Conservation (phyloP, 2,329 filamentous ascomycete species). For the Apiospora sp. region DNA sequence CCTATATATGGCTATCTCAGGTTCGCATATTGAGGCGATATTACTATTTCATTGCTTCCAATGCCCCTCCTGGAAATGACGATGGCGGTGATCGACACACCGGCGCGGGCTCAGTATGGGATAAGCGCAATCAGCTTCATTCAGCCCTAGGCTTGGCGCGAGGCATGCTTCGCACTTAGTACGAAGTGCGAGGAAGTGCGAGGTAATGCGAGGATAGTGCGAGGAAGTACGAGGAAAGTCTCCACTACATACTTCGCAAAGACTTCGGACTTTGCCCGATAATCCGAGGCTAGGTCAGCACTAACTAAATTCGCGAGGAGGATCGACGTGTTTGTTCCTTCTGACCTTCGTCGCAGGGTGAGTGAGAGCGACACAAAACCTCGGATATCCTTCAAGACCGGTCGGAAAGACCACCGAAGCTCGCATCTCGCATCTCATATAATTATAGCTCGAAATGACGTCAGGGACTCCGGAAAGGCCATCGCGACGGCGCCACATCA, state of each 20-base stretch:
- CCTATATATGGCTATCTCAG: conserved; percentile 7
- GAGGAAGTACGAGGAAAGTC: not conserved
- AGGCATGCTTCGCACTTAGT: not conserved
- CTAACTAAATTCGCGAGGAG: not conserved
- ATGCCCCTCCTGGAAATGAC: not conserved
- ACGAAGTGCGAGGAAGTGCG: conserved; percentile 12
- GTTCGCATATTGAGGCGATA: not conserved
- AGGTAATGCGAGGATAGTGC: not conserved
- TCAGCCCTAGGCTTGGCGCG: not conserved
- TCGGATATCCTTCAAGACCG: not conserved
- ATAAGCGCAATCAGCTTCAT: not conserved
- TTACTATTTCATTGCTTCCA: not conserved
- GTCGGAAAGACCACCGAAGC: not conserved
- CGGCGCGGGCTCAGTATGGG: not conserved
- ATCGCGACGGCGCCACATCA: conserved; percentile 16
- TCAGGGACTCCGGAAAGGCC: not conserved
- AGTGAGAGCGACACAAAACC: too few species aligned
- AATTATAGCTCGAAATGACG: conserved; percentile 1
- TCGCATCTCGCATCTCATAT: not conserved
- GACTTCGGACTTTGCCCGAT: not conserved
- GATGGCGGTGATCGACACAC: not conserved
- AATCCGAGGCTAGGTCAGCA: not conserved
- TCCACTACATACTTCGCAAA: not conserved
- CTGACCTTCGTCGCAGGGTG: too few species aligned
- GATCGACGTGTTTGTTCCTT: not conserved